phyloP scores from a whole-genome alignment of 192 early-diverging fungal genomes.

The Chytriomyces sp. region DNA sequence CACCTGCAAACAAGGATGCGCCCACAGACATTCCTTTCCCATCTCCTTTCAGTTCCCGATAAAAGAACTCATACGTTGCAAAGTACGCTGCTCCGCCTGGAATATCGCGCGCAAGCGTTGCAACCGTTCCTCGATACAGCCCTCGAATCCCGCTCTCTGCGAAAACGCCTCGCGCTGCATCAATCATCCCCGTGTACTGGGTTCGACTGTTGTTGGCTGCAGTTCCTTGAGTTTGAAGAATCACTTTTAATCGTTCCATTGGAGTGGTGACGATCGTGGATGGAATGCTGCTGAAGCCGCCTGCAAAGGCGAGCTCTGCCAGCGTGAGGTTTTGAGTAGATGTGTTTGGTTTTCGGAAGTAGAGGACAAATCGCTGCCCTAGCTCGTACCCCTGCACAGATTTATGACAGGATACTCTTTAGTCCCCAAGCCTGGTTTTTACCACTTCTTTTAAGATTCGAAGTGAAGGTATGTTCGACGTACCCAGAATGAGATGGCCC shows the following conservation, averaged over 20 bases:
- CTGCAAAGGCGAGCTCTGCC: conserved; percentile 77
- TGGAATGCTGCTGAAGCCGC: conserved; percentile 84
- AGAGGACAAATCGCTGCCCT: conserved; percentile 66
- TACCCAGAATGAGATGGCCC: conserved; percentile 88
- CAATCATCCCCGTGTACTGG: conserved; percentile 82
- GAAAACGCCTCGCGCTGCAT: conserved; percentile 76
- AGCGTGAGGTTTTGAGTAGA: conserved; percentile 53
- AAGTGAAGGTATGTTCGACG: neutral
- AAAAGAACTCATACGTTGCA: conserved; percentile 76
- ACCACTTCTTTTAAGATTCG: neutral
- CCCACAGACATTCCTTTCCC: conserved; percentile 57
- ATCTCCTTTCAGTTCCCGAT: conserved; percentile 61
- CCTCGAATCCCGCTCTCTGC: conserved; percentile 76
- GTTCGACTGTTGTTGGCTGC: conserved; percentile 22
- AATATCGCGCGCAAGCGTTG: conserved; percentile 83
- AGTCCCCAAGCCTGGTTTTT: neutral
- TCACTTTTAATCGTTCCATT: conserved; percentile 87
- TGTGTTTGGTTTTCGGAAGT: conserved; percentile 17
- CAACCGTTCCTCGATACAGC: conserved; percentile 85
- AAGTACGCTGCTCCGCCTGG: conserved; percentile 89
- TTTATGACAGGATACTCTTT: too few relatives aligned
- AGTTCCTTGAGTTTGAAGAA: conserved; percentile 73
- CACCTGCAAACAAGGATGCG: conserved; percentile 83
- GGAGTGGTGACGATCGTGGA: conserved; percentile 87
- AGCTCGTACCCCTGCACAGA: conserved; percentile 57